These are phyloP conservation scores for Sporothrix pallida DNA, from an alignment of 2,329 filamentous ascomycete species.

Conservation along the genomic window DNA sequence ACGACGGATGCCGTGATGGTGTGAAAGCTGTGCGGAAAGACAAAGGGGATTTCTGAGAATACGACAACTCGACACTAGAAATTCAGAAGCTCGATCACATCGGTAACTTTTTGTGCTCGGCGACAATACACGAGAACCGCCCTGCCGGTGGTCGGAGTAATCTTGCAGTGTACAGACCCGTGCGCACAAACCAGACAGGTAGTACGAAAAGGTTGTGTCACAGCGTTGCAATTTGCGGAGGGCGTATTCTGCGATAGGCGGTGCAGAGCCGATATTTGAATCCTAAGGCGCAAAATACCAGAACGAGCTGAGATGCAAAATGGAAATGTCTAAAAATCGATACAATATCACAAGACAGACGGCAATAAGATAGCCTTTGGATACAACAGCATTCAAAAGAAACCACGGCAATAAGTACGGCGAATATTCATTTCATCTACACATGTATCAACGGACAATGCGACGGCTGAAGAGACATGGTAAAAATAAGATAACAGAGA, in stretches of 20 bases:
- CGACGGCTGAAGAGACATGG: not conserved
- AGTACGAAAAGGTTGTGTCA: not conserved
- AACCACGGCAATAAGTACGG: too few species aligned
- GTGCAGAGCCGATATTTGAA: slow-evolving; percentile 10
- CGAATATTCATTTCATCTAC: too few species aligned
- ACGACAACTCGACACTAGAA: not conserved
- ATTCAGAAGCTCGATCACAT: not conserved
- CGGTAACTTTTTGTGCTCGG: not conserved
- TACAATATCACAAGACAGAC: not conserved
- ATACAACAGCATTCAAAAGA: not conserved
- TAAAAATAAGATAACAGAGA: not conserved
- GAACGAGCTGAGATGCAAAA: not conserved
- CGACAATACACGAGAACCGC: not conserved
- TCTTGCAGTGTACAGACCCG: not conserved
- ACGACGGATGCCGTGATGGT: not conserved
- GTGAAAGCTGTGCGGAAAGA: not conserved
- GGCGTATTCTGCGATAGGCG: not conserved
- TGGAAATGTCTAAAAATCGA: not conserved
- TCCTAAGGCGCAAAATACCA: not conserved
- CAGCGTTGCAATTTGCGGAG: slow-evolving; percentile 17
- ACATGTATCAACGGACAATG: not conserved
- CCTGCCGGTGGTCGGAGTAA: not conserved
- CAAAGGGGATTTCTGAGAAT: not conserved
- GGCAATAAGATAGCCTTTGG: not conserved
- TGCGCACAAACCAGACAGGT: not conserved